A percentile compares a stretch with the other conserved stretches of the same genome.
Evolutionary conservation across 2,329 filamentous ascomycete species (phyloP).

Genomic region (Sporothrix inflata): DNA sequence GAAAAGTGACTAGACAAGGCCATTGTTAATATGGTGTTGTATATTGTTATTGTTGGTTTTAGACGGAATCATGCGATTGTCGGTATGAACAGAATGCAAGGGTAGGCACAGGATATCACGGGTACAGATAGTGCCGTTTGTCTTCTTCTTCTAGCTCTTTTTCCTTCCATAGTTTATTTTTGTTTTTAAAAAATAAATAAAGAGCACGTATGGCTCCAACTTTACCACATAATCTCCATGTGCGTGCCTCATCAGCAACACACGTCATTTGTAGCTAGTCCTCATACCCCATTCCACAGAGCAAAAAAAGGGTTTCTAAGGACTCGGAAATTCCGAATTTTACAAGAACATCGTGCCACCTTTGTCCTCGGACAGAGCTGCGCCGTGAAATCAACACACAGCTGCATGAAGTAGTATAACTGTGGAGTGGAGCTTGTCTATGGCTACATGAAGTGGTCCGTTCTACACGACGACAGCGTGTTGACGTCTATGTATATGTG

Average conservation of each 20-base stretch:
- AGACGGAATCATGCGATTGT: no score
- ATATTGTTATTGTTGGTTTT: neutral
- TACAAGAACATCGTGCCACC: neutral
- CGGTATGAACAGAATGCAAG: no score
- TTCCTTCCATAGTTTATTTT: no score
- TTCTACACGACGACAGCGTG: neutral
- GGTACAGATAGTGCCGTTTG: neutral
- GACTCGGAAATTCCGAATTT: neutral
- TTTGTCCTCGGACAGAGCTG: neutral
- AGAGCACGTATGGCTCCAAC: no score
- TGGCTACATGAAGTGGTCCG: neutral
- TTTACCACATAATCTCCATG: neutral
- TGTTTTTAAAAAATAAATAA: no score
- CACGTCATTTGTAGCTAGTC: neutral
- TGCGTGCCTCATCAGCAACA: neutral
- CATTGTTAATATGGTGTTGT: neutral
- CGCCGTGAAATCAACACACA: neutral
- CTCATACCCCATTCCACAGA: no score
- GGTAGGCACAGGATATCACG: no score
- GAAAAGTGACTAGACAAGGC: neutral
- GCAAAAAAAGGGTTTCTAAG: neutral
- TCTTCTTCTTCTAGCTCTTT: neutral
- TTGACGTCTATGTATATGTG: neutral
- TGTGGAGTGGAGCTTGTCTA: no score
- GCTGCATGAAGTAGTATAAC: no score